Evolutionary conservation across 2,329 filamentous ascomycete species (phyloP).

Genomic region (Aspergillus intermedius): DNA sequence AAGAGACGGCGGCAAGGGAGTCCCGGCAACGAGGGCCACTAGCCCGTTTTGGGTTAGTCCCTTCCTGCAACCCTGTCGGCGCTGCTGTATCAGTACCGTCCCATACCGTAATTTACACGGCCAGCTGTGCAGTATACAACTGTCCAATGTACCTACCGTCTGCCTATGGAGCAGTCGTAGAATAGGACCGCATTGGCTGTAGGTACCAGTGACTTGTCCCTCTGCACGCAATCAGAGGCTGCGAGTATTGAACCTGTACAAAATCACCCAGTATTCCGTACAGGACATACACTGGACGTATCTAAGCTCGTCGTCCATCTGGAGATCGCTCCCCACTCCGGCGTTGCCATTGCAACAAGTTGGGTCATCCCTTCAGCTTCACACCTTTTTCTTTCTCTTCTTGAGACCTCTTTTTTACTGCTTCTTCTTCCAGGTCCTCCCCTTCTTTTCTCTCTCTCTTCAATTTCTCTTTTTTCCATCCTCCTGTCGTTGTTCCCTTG

Average conservation of each 20-base stretch:
- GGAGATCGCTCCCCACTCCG: constrained; percentile 35
- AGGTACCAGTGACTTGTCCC: background rate
- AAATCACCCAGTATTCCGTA: background rate
- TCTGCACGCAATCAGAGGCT: too few relatives aligned
- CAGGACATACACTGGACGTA: background rate
- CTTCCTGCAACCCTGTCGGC: constrained; percentile 5
- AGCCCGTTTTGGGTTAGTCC: background rate
- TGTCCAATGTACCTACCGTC: background rate
- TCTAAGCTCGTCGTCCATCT: constrained; percentile 23
- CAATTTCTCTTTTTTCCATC: constrained; percentile 17
- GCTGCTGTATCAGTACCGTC: constrained; percentile 9
- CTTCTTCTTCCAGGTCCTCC: constrained; percentile 14
- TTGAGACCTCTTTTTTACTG: constrained; percentile 9
- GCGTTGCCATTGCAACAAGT: constrained; percentile 38
- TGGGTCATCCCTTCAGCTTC: constrained; percentile 34
- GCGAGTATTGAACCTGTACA: too few relatives aligned
- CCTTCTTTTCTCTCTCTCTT: constrained; percentile 11
- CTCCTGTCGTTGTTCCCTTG: constrained; percentile 13
- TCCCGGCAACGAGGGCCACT: constrained; percentile 26
- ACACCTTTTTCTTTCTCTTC: constrained; percentile 23
- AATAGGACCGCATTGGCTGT: constrained; percentile 2
- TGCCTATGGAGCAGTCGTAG: background rate
- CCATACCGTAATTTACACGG: constrained; percentile 6
- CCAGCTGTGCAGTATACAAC: background rate
- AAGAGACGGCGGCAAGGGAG: constrained; percentile 32